These are phyloP conservation scores for Clarkia xantiana DNA, from an alignment of 345 rosid genomes.

Conservation along the genomic window DNA sequence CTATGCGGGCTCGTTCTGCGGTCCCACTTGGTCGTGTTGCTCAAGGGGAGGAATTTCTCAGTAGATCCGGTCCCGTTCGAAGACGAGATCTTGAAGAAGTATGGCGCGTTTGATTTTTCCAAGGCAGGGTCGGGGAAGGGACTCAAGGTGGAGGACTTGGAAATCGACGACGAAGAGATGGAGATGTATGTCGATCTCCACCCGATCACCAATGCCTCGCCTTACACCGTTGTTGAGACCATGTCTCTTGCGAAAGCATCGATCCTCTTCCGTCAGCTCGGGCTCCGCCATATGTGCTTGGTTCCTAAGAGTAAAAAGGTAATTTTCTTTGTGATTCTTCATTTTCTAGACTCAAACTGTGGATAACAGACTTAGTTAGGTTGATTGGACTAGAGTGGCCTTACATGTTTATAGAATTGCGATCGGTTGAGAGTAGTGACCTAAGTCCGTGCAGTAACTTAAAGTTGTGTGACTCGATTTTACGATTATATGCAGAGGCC, in stretches of 20 bases:
- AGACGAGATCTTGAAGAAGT: slow-evolving; percentile 14
- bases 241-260: slow-evolving; percentile 64
- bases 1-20: slow-evolving; percentile 50
- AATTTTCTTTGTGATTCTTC: too few species aligned
- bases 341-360: background rate
- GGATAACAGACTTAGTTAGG: background rate
- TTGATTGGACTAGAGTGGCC: too few species aligned
- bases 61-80: slow-evolving; percentile 22
- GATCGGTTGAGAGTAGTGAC: too few species aligned
- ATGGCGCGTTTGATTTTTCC: slow-evolving; percentile 43
- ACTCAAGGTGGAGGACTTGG: slow-evolving; percentile 38
- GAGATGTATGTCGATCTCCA: slow-evolving; percentile 54
- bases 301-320: slow-evolving; percentile 54
- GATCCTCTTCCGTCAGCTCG: slow-evolving; percentile 44
- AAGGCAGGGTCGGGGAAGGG: slow-evolving; percentile 66
- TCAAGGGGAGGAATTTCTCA: slow-evolving; percentile 29
- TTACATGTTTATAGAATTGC: too few species aligned
- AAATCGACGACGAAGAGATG: slow-evolving; percentile 41
- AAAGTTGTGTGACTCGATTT: background rate
- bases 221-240: slow-evolving; percentile 54
- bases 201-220: slow-evolving; percentile 44
- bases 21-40: slow-evolving; percentile 55
- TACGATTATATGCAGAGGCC: slow-evolving; percentile 36
- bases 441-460: too few species aligned
- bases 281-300: slow-evolving; percentile 52